These are phyloP conservation scores for Ceratonia siliqua DNA, from an alignment of 306 rosid genomes.

Conservation along the genomic window DNA sequence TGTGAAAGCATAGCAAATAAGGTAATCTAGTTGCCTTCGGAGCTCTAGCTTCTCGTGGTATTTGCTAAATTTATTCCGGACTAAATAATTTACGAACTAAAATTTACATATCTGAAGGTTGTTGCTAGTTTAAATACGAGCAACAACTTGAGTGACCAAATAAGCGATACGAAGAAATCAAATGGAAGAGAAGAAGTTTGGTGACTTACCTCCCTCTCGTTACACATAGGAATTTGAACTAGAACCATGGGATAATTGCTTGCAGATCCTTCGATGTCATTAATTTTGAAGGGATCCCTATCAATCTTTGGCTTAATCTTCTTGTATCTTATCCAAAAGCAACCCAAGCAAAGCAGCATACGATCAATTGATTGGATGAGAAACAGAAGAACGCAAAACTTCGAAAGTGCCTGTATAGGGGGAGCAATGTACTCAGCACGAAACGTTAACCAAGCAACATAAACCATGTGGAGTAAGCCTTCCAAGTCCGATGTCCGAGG, in stretches of 20 bases:
- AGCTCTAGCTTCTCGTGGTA: constrained; percentile 8
- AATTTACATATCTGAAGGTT: constrained; percentile 4
- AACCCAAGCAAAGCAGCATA: constrained; percentile 71
- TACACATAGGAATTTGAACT: constrained; percentile 92
- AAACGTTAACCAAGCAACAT: constrained; percentile 72
- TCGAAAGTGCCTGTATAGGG: constrained; percentile 69
- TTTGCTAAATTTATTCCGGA: constrained; percentile 4
- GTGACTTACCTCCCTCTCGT: constrained; percentile 76
- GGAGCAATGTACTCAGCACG: constrained; percentile 83
- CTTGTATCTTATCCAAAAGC: constrained; percentile 80
- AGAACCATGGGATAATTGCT: constrained; percentile 79
- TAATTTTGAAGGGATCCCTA: constrained; percentile 48
- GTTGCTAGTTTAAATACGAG: background rate
- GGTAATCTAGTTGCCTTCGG: constrained; percentile 7
- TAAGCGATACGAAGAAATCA: background rate
- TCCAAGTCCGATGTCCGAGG: constrained; percentile 65
- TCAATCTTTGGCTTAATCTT: constrained; percentile 65
- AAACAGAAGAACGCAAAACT: constrained; percentile 76
- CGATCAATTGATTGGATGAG: constrained; percentile 85
- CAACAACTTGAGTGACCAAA: constrained; percentile 14
- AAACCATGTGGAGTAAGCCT: constrained; percentile 62
- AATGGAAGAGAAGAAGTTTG: constrained; percentile 4
- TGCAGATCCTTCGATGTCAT: constrained; percentile 62
- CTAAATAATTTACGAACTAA: background rate
- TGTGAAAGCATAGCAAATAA: constrained; percentile 3